Base-by-base conservation (phyloP, 2,329 filamentous ascomycete species). In the Ambrosiella beaveri region DNA sequence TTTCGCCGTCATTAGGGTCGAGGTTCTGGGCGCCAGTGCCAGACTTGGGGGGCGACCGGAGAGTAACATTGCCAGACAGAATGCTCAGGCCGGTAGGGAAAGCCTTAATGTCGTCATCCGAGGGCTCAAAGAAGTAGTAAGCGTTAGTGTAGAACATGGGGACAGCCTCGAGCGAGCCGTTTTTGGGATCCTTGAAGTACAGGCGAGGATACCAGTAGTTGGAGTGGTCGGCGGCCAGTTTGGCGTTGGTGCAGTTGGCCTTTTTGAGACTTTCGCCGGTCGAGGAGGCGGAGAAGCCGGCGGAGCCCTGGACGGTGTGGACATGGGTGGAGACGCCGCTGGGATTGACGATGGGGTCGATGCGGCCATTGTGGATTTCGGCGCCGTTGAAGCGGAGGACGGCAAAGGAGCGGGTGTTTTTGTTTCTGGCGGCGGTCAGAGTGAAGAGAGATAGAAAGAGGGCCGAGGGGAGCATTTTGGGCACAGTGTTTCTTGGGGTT, bases 141-240 rank as follows among this genome's bases (percentile, higher is more conserved):
- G 79, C 78, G 65, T 83, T 82, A 78, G 84, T 82, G 67, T 87
- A 87, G 65, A 84, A 82, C 61, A 86, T 71, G 50, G 81, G 74
- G 15, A 89, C 85, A 40, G 76, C 74, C 68, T 82, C 78, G 63
- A 87, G 80, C 56, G 75, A 76, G 54, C 78, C 78, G 62, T 82
- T 79, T 63, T 76, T 71, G 64, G 80, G 75, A 62, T 85, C 77
- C 63, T 75, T 71, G 69, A 84, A 88, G 70, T 82, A 89, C 2
- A 90, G 71, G 36, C 74, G 73, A 1, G 86, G 85, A 58, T 82
- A 81, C 86, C 86, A 90, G 73, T 91, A 90, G 69, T 84, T 84
- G 64, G 79, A 85, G 66, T 80, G 74, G 70, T 89, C 85, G 57
- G 78, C 79, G 64, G 76, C 80, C 66, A 86, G 74, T 61, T 76